Percentiles rank a stretch among this genome's conserved stretches.
Evolutionary conservation across 2,329 filamentous ascomycete genomes (phyloP).

Genomic region (Furcasterigmium furcatum): DNA sequence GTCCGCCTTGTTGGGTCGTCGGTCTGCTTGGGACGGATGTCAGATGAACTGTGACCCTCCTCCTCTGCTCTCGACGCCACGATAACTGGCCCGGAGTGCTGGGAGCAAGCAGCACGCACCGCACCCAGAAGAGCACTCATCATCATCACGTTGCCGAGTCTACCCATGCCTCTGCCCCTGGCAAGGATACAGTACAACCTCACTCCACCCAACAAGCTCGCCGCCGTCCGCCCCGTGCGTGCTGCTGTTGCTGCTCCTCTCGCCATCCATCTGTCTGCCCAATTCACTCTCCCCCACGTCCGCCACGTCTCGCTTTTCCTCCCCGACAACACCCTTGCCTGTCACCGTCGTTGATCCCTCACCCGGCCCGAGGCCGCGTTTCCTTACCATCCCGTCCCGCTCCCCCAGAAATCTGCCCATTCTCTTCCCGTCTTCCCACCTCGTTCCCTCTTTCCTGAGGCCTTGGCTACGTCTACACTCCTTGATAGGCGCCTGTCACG

Average conservation of each 20-base stretch:
- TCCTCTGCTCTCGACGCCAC: not conserved
- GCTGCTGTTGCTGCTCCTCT: not conserved
- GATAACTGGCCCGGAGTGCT: not conserved
- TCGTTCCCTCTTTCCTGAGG: not conserved
- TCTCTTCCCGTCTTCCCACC: not conserved
- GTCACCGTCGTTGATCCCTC: not conserved
- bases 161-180: no score
- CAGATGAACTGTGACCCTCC: not conserved
- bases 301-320: not conserved
- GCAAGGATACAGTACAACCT: slow-evolving; percentile 1
- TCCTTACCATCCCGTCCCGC: not conserved
- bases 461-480: no score
- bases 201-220: slow-evolving; percentile 1
- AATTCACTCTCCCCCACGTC: not conserved
- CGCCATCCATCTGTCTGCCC: not conserved
- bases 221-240: not conserved
- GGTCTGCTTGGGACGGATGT: not conserved
- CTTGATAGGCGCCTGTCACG: no score
- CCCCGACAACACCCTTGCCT: not conserved
- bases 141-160: no score
- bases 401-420: not conserved
- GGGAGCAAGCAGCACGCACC: no score
- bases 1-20: not conserved
- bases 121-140: no score
- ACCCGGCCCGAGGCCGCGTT: not conserved